Conservation (phyloP, 768 basidiomycete species). For the Boletellus ananiceps region DNA sequence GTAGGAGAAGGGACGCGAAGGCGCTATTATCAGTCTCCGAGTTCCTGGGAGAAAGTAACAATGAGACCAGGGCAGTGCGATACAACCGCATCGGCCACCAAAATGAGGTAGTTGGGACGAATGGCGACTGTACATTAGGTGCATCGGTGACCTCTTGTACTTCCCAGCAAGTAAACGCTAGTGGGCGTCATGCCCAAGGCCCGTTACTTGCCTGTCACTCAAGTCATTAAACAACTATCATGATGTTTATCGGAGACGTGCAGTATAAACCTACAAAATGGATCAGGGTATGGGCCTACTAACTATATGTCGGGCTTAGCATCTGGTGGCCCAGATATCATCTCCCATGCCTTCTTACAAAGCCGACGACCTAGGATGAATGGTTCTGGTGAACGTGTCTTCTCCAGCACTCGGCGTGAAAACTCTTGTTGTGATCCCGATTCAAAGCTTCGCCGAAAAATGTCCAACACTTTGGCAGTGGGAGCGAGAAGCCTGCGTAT, state of each 20-base stretch:
- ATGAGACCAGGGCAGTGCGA: no score
- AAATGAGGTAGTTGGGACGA: no score
- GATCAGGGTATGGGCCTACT: constrained; percentile 22
- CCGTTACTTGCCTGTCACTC: no score
- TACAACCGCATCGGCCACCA: no score
- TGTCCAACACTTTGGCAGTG: constrained; percentile 45
- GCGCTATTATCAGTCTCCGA: no score
- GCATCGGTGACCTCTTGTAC: no score
- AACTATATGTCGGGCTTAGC: constrained; percentile 22
- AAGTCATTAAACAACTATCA: no score
- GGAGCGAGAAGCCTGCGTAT: constrained; percentile 56
- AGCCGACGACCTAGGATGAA: constrained; percentile 40
- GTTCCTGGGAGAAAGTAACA: no score
- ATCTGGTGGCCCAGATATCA: constrained; percentile 29
- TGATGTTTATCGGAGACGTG: background rate
- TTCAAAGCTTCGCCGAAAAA: constrained; percentile 48
- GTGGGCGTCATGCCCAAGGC: no score
- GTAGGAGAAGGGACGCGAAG: no score
- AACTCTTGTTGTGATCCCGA: constrained; percentile 59
- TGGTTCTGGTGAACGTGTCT: constrained; percentile 60
- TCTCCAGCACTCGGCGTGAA: constrained; percentile 56
- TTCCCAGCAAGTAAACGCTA: no score
- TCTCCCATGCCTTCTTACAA: constrained; percentile 38
- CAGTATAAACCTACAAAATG: constrained; percentile 9
- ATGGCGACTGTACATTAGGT: no score